Percentiles rank a stretch among this genome's conserved stretches.
Conservation (phyloP, 2,329 filamentous ascomycete genomes). For the Ampelomyces quisqualis region DNA sequence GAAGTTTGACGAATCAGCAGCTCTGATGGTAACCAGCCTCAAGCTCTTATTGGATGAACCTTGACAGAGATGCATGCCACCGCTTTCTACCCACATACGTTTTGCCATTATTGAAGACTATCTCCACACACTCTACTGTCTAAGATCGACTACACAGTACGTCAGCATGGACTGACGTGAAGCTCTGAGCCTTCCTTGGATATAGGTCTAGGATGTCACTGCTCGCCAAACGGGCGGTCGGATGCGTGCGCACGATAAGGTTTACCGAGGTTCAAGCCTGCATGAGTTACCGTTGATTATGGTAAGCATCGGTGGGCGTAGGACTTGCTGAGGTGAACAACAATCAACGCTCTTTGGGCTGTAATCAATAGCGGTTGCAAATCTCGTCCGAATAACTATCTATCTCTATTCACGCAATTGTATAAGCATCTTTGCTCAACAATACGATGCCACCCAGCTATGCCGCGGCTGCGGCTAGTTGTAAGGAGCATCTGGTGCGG, state of each 20-base stretch:
- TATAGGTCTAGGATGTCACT: constrained; percentile 8
- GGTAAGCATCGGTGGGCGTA: too few relatives aligned
- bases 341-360: constrained; percentile 26
- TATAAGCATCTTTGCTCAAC: constrained; percentile 25
- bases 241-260: not conserved
- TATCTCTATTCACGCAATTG: constrained; percentile 23
- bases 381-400: constrained; percentile 18
- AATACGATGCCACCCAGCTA: constrained; percentile 5
- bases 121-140: too few relatives aligned
- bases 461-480: constrained; percentile 6
- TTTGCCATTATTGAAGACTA: too few relatives aligned
- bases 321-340: too few relatives aligned
- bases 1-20: too few relatives aligned
- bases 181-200: constrained; percentile 2
- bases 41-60: too few relatives aligned
- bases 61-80: too few relatives aligned
- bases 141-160: too few relatives aligned
- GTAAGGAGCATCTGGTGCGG: constrained; percentile 21
- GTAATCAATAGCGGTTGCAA: constrained; percentile 25
- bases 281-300: too few relatives aligned
- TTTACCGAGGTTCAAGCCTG: not conserved
- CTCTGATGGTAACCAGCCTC: too few relatives aligned
- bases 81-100: too few relatives aligned
- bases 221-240: constrained; percentile 9
- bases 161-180: constrained; percentile 2